Conservation (phyloP, 192 early-diverging fungal genomes). For the Dissophora globulifera region DNA sequence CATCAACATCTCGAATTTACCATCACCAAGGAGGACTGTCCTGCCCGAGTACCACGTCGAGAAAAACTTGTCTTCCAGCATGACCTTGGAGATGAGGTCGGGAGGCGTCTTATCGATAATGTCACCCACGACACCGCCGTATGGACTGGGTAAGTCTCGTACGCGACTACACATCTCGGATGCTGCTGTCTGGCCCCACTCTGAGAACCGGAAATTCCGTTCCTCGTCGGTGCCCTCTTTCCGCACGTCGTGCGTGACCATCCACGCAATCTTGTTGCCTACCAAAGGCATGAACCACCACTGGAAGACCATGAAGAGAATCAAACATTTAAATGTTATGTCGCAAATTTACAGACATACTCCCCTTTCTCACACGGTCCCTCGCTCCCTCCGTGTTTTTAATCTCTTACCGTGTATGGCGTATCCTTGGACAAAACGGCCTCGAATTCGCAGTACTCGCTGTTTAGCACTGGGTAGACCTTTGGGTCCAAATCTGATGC, state of each 20-base stretch:
- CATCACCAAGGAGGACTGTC: conserved; percentile 35
- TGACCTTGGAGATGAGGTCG: conserved; percentile 27
- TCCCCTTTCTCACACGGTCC: not conserved
- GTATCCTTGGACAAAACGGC: conserved; percentile 5
- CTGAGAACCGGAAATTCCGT: conserved; percentile 18
- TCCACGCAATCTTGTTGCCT: conserved; percentile 17
- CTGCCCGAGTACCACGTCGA: conserved; percentile 16
- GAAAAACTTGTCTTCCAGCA: conserved; percentile 44
- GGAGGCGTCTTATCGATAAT: conserved; percentile 22
- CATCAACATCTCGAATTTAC: not conserved
- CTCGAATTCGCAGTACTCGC: conserved; percentile 26
- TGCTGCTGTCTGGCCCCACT: conserved; percentile 22
- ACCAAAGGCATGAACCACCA: conserved; percentile 27
- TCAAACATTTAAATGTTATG: too few relatives aligned
- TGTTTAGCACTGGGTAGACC: conserved; percentile 15
- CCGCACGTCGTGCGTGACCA: conserved; percentile 14
- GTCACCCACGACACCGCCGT: conserved; percentile 32
- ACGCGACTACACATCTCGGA: conserved; percentile 18
- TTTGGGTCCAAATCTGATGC: conserved; percentile 10
- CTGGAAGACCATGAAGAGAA: not conserved
- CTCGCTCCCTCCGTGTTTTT: not conserved
- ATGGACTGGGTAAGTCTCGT: conserved; percentile 20
- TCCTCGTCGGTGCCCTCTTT: not conserved
- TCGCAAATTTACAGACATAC: too few relatives aligned
- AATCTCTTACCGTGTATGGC: conserved; percentile 28